Evolutionary conservation across 805 yeast species (phyloP), one percentile per base, ranked within the genome.

Genomic region (Torulaspora delbrueckii): DNA sequence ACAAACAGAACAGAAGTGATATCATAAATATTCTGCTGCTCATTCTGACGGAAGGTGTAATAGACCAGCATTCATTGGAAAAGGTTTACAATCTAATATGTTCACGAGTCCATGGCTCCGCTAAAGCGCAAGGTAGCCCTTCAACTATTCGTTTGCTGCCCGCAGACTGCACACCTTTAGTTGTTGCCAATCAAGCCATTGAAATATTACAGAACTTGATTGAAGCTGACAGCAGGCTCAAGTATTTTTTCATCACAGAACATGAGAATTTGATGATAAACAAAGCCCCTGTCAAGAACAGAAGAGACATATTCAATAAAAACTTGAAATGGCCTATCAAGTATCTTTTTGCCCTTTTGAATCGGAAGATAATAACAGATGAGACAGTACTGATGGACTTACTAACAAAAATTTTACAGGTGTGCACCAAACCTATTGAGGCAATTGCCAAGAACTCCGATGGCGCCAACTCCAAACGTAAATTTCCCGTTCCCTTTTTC

Each of bases 351-450:
- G 69, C 70, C 5, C 62, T 90, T 13, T 67, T 90, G 46, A 84
- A 81, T 33, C 78, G 79, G 44, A 73, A 75, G 6, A 60, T 81
- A n/a, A 76, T 88, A 42, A 77, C 77, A 19, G 85, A 84, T 43
- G 95, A 86, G 59, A 79, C 84, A 5, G 78, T 79, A 5, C 70
- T 88, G 52, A 77, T 90, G 81, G 96, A 89, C 59, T 64, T 81
- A 18, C 65, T 89, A 23, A 84, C 96, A 0, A 72, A 85, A 47
- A 79, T 87, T 13, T 70, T 89, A 26, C 93, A 86, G 57, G 77
- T 83, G 39, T 79, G 90, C 3, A 85, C 96, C 0, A 74, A 84
- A 50, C 89, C 95, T 3, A 69, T 89, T 38, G 72, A 72, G 23
- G 70, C 79, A 0, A 68, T 86, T 46, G 71, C 76, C 39, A 72